phyloP scores from a whole-genome alignment of 1,284 basidiomycete genomes.

The Malassezia vespertilionis region DNA sequence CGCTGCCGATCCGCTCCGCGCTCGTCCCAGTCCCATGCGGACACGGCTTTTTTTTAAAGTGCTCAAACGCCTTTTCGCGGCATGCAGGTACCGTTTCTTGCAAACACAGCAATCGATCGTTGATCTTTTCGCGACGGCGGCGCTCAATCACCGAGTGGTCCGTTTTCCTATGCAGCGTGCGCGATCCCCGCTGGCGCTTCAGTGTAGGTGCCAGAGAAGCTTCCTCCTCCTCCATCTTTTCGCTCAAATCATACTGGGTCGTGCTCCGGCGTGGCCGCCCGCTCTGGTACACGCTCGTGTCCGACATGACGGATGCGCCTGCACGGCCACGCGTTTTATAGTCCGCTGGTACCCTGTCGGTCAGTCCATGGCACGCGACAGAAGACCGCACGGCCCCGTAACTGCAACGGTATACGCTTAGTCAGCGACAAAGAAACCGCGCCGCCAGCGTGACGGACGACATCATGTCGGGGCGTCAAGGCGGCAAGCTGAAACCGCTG shows the following conservation, averaged over 20 bases:
- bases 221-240: not conserved
- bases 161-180: constrained; percentile 39
- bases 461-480: constrained; percentile 39
- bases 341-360: not conserved
- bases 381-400: not conserved
- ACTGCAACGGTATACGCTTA: no score
- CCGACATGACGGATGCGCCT: no score
- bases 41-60: constrained; percentile 14
- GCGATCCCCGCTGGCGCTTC: constrained; percentile 23
- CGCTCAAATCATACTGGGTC: not conserved
- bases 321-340: no score
- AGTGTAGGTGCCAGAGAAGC: no score
- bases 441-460: no score
- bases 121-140: constrained; percentile 44
- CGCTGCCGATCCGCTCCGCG: constrained; percentile 19
- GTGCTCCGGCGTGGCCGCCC: constrained; percentile 5
- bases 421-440: no score
- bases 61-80: constrained; percentile 32
- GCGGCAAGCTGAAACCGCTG: constrained; percentile 40
- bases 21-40: constrained; percentile 18
- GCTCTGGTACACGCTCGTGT: no score
- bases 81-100: constrained; percentile 41
- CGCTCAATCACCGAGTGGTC: constrained; percentile 45
- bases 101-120: constrained; percentile 40
- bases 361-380: constrained; percentile 2